Conservation (phyloP, 2,329 filamentous ascomycete species). For the Nemania diffusa region DNA sequence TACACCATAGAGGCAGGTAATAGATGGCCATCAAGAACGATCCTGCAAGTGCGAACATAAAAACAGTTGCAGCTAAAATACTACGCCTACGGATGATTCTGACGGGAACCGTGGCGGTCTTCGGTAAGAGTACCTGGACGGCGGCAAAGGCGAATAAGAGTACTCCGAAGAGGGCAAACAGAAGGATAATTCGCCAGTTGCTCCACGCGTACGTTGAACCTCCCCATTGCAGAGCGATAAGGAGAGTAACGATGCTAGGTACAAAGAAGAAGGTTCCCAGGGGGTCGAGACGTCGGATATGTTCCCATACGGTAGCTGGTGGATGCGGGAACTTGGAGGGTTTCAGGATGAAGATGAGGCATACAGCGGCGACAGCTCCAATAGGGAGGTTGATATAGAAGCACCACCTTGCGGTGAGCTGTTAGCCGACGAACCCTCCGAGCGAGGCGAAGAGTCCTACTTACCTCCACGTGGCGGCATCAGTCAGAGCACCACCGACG, state of each 20-base stretch:
- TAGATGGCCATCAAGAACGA: conserved; percentile 66
- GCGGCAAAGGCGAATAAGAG: conserved; percentile 59
- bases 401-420: conserved; percentile 55
- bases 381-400: conserved; percentile 70
- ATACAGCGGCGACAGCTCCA: conserved; percentile 61
- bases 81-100: conserved; percentile 65
- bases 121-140: conserved; percentile 64
- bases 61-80: conserved; percentile 57
- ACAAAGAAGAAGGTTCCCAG: conserved; percentile 69
- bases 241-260: conserved; percentile 67
- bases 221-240: conserved; percentile 73
- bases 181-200: conserved; percentile 62
- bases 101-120: conserved; percentile 67
- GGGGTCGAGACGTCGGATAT: conserved; percentile 63
- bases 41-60: conserved; percentile 48
- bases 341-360: conserved; percentile 61
- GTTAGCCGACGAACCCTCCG: conserved; percentile 33
- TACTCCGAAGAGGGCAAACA: conserved; percentile 63
- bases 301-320: conserved; percentile 50
- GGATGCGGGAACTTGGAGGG: conserved; percentile 48
- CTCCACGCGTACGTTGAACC: conserved; percentile 62
- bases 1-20: conserved; percentile 65
- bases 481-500: conserved; percentile 64
- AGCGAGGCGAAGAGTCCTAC: background rate
- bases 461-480: conserved; percentile 60